Evolutionary conservation across 768 basidiomycete species (phyloP).

Genomic region (Tricholoma bakamatsutake): DNA sequence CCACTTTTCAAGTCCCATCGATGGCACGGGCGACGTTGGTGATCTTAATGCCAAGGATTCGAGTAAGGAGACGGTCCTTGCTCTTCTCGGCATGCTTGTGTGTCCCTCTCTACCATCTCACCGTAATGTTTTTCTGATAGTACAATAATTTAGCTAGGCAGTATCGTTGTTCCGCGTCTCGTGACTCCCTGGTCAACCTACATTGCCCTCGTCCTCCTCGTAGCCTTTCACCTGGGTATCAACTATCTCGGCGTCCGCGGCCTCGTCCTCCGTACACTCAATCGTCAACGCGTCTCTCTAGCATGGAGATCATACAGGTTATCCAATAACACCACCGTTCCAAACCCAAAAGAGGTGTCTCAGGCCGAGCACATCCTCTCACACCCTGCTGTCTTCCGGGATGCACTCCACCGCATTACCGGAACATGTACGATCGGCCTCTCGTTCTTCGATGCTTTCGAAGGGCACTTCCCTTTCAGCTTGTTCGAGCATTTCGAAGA

Average conservation of each 20-base stretch:
- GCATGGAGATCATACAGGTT: slow-evolving; percentile 42
- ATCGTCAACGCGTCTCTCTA: slow-evolving; percentile 51
- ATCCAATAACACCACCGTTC: slow-evolving; percentile 11
- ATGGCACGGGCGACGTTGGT: slow-evolving; percentile 55
- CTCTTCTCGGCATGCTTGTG: slow-evolving; percentile 63
- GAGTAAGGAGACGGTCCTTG: slow-evolving; percentile 66
- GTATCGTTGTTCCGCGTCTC: slow-evolving; percentile 51
- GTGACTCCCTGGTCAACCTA: slow-evolving; percentile 45
- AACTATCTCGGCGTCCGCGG: slow-evolving; percentile 60
- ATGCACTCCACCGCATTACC: slow-evolving; percentile 23
- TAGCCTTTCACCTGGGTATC: slow-evolving; percentile 46
- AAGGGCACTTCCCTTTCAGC: slow-evolving; percentile 18
- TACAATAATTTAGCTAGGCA: slow-evolving; percentile 43
- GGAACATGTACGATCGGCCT: slow-evolving; percentile 50
- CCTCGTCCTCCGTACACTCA: slow-evolving; percentile 51
- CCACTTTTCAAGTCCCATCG: slow-evolving; percentile 53
- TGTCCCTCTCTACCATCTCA: slow-evolving; percentile 14
- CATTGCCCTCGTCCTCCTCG: slow-evolving; percentile 41
- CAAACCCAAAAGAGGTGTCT: slow-evolving; percentile 34
- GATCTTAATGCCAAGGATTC: slow-evolving; percentile 70
- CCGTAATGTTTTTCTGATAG: neutral
- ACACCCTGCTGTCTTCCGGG: slow-evolving; percentile 31
- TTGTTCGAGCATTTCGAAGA: slow-evolving; percentile 34
- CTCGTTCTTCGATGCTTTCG: slow-evolving; percentile 31
- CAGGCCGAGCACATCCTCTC: slow-evolving; percentile 40